Evolutionary conservation across 371 early-diverging fungal species (phyloP).

Genomic region (Mortierella sp.): DNA sequence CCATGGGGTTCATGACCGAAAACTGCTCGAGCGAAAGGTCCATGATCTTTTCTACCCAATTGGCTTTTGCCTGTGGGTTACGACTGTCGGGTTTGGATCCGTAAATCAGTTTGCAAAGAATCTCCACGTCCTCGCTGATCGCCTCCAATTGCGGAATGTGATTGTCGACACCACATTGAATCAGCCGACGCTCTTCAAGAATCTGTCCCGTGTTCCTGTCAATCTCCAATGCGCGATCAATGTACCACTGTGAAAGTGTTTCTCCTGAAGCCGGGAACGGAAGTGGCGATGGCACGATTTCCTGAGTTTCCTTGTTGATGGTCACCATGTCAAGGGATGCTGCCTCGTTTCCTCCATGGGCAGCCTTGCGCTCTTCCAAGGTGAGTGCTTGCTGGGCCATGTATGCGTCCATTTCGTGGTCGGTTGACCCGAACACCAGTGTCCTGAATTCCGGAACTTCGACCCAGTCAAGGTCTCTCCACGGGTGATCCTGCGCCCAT

Average conservation of each 20-base stretch:
- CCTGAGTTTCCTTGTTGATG: conserved; percentile 47
- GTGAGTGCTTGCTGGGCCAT: conserved; percentile 30
- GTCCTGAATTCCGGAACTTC: conserved; percentile 55
- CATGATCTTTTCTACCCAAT: conserved; percentile 25
- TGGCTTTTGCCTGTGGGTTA: conserved; percentile 20
- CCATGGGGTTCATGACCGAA: conserved; percentile 57
- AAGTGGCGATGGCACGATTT: conserved; percentile 33
- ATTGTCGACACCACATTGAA: conserved; percentile 63
- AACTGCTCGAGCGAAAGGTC: conserved; percentile 57
- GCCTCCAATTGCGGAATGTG: conserved; percentile 61
- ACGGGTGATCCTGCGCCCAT: conserved; percentile 36
- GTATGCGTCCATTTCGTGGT: conserved; percentile 52
- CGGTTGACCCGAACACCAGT: conserved; percentile 53
- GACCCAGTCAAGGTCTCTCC: conserved; percentile 55
- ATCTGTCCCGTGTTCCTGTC: conserved; percentile 65
- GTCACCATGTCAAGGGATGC: conserved; percentile 35
- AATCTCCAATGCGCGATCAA: conserved; percentile 62
- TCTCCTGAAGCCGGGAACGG: conserved; percentile 60
- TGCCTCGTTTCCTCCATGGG: conserved; percentile 48
- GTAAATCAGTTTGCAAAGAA: conserved; percentile 71
- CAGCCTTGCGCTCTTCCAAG: conserved; percentile 44
- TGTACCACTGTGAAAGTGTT: conserved; percentile 70
- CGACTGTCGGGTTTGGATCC: conserved; percentile 50
- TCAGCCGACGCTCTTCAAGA: conserved; percentile 65
- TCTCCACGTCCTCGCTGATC: conserved; percentile 62